Evolutionary conservation across 108 stramenopile genomes (phyloP).

Genomic region (Stephanodiscus minutulus): DNA sequence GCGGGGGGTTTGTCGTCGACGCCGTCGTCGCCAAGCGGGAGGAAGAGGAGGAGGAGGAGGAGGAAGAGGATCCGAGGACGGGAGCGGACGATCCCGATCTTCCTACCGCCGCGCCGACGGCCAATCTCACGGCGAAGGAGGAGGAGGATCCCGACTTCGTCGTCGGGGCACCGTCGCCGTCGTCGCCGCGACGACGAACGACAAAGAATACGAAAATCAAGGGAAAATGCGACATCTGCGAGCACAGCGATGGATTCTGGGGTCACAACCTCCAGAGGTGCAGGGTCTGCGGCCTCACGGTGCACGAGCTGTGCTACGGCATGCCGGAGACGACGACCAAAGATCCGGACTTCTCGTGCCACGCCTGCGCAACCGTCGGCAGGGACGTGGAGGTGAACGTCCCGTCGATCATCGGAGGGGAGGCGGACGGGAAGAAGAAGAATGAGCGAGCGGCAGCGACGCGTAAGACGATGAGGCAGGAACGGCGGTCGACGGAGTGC

Average conservation of each 20-base stretch:
- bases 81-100: too few species aligned
- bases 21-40: too few species aligned
- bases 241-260: slow-evolving; percentile 31
- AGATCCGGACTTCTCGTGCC: slow-evolving; percentile 50
- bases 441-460: too few species aligned
- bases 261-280: slow-evolving; percentile 50
- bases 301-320: slow-evolving; percentile 62
- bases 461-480: slow-evolving; percentile 34
- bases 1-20: too few species aligned
- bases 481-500: slow-evolving; percentile 56
- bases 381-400: slow-evolving; percentile 43
- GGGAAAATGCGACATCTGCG: slow-evolving; percentile 48
- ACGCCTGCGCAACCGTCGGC: slow-evolving; percentile 54
- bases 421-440: neutral
- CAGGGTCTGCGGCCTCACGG: slow-evolving; percentile 33
- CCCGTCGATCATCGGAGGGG: slow-evolving; percentile 36
- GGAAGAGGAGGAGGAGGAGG: too few species aligned
- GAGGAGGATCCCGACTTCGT: too few species aligned
- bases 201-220: too few species aligned
- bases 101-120: too few species aligned
- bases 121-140: too few species aligned
- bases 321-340: slow-evolving; percentile 11
- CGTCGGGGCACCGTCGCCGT: neutral
- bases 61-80: too few species aligned
- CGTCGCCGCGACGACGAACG: neutral